Evolutionary conservation across 805 yeast genomes (phyloP), one percentile per base, ranked within the genome.

Genomic region (Zygosaccharomyces gambellarensis): DNA sequence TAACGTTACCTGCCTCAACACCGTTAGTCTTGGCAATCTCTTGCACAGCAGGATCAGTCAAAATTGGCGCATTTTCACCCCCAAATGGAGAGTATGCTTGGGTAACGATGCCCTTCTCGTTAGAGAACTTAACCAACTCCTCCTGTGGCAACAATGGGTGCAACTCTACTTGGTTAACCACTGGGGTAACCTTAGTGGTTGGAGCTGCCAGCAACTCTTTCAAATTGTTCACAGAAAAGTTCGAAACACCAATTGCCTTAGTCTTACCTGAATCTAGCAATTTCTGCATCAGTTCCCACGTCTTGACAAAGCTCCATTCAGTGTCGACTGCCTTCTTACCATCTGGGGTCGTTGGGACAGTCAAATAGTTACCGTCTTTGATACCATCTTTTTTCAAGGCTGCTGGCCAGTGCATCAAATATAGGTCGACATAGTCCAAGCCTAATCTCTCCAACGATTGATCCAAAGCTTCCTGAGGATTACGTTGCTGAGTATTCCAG

Each of bases 21-120:
- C 53, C 53, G 29, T 60, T 47, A 51, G 72, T 75, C 39, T 74
- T 62, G 9, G 84, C 80, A 32, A 82, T 59, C 5, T 67, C 67
- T 3, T 60, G 51, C 17, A 83, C 60, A 4, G 69, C 63, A 23
- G 69, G 72, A 55, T 81, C 76, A 25, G 67, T 62, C 50, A 80
- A 65, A 12, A 80, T 55, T 11, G 85, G 83, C 8, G 83, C 76
- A 49, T 74, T 77, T 5, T 71, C 67, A 28, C 84, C 76, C 7
- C 90, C 92, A 57, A 87, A 72, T 23, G 95, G 94, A 28, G 88
- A 82, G 69, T 86, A 88, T 8, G 95, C 95, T 64, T 84, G 84
- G 47, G 84, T 65, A 30, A 72, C 64, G 51, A 84, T 82, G 52
- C 74, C 79, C 53, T 85, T 72, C 30, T 67, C 62, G 47, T 73